Conservation (phyloP, 352 stramenopile genomes). For the Phytophthora fragariaefolia region DNA sequence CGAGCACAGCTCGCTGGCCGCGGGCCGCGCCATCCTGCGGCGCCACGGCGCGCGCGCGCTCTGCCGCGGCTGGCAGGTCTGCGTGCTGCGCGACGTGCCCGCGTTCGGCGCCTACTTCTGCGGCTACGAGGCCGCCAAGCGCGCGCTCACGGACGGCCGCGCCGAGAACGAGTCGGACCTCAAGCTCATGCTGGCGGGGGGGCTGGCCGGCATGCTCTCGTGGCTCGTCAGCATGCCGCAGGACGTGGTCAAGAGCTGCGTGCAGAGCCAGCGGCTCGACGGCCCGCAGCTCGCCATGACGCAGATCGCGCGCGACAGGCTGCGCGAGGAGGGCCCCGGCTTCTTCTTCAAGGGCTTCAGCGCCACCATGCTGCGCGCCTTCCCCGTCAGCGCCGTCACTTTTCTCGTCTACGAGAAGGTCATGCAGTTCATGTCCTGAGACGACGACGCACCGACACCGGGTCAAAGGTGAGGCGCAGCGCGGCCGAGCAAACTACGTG, state of each 20-base stretch:
- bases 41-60: slow-evolving; percentile 53
- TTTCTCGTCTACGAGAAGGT: slow-evolving; percentile 86
- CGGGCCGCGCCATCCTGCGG: slow-evolving; percentile 44
- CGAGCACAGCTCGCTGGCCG: slow-evolving; percentile 62
- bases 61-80: slow-evolving; percentile 72
- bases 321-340: slow-evolving; percentile 53
- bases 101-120: slow-evolving; percentile 84
- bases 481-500: slow-evolving; percentile 13
- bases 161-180: slow-evolving; percentile 66
- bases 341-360: slow-evolving; percentile 85
- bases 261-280: slow-evolving; percentile 70
- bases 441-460: neutral
- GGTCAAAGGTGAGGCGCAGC: neutral
- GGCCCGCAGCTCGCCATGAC: slow-evolving; percentile 39
- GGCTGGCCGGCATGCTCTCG: slow-evolving; percentile 72
- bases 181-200: slow-evolving; percentile 68
- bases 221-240: slow-evolving; percentile 82
- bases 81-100: slow-evolving; percentile 65
- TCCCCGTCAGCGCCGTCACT: slow-evolving; percentile 81
- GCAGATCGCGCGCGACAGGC: slow-evolving; percentile 51
- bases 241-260: slow-evolving; percentile 90
- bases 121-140: slow-evolving; percentile 75
- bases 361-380: slow-evolving; percentile 74
- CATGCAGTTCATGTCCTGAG: slow-evolving; percentile 73
- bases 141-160: slow-evolving; percentile 47